These are phyloP conservation scores for Proteromonas lacertae DNA, from an alignment of 352 stramenopile species.

Conservation along the genomic window DNA sequence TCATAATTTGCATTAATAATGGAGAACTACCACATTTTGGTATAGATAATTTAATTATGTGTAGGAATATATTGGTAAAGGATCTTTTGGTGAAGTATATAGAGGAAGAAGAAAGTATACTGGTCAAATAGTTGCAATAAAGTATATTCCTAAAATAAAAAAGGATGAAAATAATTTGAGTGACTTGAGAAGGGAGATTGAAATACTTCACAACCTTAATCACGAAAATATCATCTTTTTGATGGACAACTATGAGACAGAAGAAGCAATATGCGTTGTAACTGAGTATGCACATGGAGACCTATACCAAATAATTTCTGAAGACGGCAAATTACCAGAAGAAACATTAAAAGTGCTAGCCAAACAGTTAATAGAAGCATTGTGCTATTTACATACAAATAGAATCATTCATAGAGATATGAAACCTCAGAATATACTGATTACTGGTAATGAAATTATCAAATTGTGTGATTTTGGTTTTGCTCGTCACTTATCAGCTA, in stretches of 20 bases:
- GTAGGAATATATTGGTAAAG: constrained; percentile 53
- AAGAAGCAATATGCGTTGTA: constrained; percentile 60
- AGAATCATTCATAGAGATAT: constrained; percentile 62
- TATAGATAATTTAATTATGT: constrained; percentile 59
- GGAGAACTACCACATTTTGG: background rate
- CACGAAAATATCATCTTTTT: constrained; percentile 75
- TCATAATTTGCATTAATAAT: background rate
- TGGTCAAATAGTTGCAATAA: constrained; percentile 48
- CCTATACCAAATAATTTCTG: constrained; percentile 9
- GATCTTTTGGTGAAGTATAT: constrained; percentile 9
- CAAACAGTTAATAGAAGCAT: constrained; percentile 42
- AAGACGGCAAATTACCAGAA: constrained; percentile 46
- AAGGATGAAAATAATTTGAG: constrained; percentile 47
- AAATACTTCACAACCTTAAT: constrained; percentile 43
- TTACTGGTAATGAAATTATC: constrained; percentile 45
- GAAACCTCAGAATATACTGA: constrained; percentile 14
- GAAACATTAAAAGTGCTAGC: constrained; percentile 39
- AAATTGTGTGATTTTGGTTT: constrained; percentile 80
- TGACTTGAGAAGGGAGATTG: constrained; percentile 61
- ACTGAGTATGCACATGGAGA: constrained; percentile 38
- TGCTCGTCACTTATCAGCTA: constrained; percentile 39
- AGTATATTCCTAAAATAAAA: constrained; percentile 63
- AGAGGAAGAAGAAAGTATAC: constrained; percentile 13
- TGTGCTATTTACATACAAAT: constrained; percentile 64
- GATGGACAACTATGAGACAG: constrained; percentile 67